phyloP scores from a whole-genome alignment of 176 grass and related monocot genomes.

The Tillandsia fasciculata region DNA sequence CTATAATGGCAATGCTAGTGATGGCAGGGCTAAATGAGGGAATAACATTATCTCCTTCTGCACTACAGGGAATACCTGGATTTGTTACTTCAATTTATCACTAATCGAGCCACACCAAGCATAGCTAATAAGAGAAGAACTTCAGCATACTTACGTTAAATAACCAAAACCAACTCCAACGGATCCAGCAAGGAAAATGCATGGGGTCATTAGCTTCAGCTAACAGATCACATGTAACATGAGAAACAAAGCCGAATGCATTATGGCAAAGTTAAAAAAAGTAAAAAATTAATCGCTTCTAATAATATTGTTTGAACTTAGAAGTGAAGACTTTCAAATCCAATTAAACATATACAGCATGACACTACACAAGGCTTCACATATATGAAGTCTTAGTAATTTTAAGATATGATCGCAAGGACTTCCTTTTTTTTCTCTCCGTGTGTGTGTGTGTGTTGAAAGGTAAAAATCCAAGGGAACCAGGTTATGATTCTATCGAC shows the following conservation, averaged over 20 bases:
- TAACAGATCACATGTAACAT: not conserved
- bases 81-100: not conserved
- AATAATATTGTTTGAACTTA: not conserved
- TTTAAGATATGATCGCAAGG: too few relatives aligned
- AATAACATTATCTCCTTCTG: constrained; percentile 11
- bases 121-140: not conserved
- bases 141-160: constrained; percentile 6
- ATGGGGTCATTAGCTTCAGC: constrained; percentile 8
- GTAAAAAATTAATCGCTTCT: not conserved
- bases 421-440: too few relatives aligned
- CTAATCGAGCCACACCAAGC: not conserved
- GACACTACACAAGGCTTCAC: too few relatives aligned
- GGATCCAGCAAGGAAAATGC: constrained; percentile 5
- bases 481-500: too few relatives aligned
- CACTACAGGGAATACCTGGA: not conserved
- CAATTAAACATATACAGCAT: too few relatives aligned
- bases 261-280: not conserved
- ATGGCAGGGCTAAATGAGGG: constrained; percentile 1
- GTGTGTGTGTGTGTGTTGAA: too few relatives aligned
- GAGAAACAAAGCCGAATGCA: not conserved
- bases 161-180: constrained; percentile 9
- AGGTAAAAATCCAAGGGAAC: too few relatives aligned
- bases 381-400: too few relatives aligned
- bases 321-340: not conserved
- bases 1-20: constrained; percentile 7